Base-by-base conservation (phyloP, 2,329 filamentous ascomycete species). In the Cercospora brassicicola region DNA sequence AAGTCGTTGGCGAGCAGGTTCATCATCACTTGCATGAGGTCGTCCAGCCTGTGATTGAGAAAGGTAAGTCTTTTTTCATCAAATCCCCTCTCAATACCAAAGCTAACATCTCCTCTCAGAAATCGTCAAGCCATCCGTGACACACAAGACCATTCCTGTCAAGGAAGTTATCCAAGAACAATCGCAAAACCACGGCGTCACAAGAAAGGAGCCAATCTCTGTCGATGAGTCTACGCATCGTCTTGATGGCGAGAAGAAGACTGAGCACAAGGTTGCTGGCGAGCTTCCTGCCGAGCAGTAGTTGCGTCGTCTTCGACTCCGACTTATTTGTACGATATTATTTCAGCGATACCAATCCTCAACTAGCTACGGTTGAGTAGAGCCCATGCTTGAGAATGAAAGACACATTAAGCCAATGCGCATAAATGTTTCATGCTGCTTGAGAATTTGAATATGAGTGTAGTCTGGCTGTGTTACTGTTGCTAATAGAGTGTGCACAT, bases 21-120 rank as follows among this genome's bases (percentile, higher is more conserved):
- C 74, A 76, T 51, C 74, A 75, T 36, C 74, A 75, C 39, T 48
- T 74, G 42, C 74, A 75, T 31, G 74, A 75, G 70, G 68, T 67
- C 1, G 69, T 75, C 18, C 73, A 76, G 65, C 74, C 74, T 30
- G 72, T 76, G 48, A 74, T 76, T 39, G 70, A 76, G 62, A 75
- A 76, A 67, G 72, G 71, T 74, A 15, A 59, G 71, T 59, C 11
- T 39, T n/a, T 23, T 18, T 26, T 48, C 11, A n/a, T 48, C 11
- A n/a, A n/a, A 48, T 30, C 20, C 5, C 11, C 5, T 20, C 8
- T 23, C 13, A 39, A 28, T 23, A 7, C 10, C 2, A n/a, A 23
- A 39, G 30, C 48, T 56, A 60, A 62, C n/a, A 30, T 42, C 26
- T 11, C 55, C 26, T 55, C 48, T 2, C 64, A 74, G 73, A 74